Conservation (phyloP, 495 filamentous ascomycete species). For the Mytilinidion resinicola region DNA sequence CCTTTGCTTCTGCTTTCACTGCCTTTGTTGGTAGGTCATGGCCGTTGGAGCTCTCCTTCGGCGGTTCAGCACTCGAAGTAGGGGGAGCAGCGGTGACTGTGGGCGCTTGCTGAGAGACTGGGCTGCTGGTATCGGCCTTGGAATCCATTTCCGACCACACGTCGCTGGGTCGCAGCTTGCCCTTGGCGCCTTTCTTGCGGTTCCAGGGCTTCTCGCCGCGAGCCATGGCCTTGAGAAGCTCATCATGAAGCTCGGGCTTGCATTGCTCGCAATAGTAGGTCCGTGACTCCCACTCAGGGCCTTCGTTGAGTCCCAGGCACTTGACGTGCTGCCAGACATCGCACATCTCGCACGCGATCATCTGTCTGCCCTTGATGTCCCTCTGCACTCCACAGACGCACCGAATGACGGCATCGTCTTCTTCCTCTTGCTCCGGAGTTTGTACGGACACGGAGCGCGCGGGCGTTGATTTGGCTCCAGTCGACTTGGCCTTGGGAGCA, state of each 20-base stretch:
- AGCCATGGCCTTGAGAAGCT: slow-evolving; percentile 63
- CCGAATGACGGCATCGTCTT: slow-evolving; percentile 70
- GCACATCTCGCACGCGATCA: slow-evolving; percentile 88
- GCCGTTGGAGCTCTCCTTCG: neutral
- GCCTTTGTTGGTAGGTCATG: neutral
- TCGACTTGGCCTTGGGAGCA: slow-evolving; percentile 52
- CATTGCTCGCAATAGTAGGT: slow-evolving; percentile 90
- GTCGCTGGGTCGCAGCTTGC: slow-evolving; percentile 27
- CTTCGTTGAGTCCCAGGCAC: slow-evolving; percentile 81
- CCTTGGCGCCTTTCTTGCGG: slow-evolving; percentile 30
- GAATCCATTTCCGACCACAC: slow-evolving; percentile 2
- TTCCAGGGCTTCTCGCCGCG: slow-evolving; percentile 56
- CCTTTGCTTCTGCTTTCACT: slow-evolving; percentile 4
- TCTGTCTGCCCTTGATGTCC: slow-evolving; percentile 74
- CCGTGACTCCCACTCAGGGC: slow-evolving; percentile 63
- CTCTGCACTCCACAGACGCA: slow-evolving; percentile 88
- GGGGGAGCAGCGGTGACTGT: neutral
- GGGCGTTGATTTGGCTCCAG: neutral
- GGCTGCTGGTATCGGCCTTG: slow-evolving; percentile 3
- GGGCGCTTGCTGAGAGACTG: neutral
- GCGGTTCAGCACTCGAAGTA: neutral
- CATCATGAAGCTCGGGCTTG: slow-evolving; percentile 71
- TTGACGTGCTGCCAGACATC: slow-evolving; percentile 94
- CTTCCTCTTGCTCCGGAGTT: slow-evolving; percentile 50
- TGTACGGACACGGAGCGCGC: slow-evolving; percentile 39